Percentiles rank a stretch among this genome's conserved stretches.
phyloP scores from a whole-genome alignment of 148 eudicot species.

The Camellia sinensis region DNA sequence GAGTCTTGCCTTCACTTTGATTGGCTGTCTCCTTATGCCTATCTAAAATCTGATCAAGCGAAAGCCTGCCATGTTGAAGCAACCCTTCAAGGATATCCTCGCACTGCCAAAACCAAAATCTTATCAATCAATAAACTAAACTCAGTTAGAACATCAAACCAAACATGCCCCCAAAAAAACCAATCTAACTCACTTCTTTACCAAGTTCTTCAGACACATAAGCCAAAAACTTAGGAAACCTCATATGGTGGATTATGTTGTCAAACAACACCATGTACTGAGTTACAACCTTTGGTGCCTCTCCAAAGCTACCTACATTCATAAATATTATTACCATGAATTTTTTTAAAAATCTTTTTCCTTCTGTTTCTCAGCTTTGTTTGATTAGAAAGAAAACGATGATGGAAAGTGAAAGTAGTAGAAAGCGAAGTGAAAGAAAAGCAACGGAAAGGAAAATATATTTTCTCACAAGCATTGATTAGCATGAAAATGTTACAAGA shows the following conservation, averaged over 20 bases:
- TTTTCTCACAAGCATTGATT: no score
- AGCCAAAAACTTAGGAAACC: slow-evolving; percentile 77
- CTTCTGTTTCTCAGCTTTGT: no score
- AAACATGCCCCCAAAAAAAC: slow-evolving; percentile 1
- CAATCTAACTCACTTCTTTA: slow-evolving; percentile 51
- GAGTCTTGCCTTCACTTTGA: slow-evolving; percentile 38
- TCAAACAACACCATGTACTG: slow-evolving; percentile 77
- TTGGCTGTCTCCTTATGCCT: slow-evolving; percentile 38
- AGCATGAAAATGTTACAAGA: no score
- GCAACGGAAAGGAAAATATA: no score
- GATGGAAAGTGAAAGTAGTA: no score
- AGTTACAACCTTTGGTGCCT: slow-evolving; percentile 43
- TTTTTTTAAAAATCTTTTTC: no score
- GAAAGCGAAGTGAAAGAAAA: no score
- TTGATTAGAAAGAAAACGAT: not conserved
- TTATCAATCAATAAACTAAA: slow-evolving; percentile 4
- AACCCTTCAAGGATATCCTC: slow-evolving; percentile 61
- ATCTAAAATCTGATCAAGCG: slow-evolving; percentile 61
- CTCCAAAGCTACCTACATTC: slow-evolving; percentile 55
- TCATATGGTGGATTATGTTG: slow-evolving; percentile 70
- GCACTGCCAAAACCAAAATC: slow-evolving; percentile 42
- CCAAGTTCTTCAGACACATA: slow-evolving; percentile 56
- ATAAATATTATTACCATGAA: not conserved
- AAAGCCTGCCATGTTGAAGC: slow-evolving; percentile 91
- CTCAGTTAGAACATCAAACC: slow-evolving; percentile 8